Conservation (phyloP, 805 yeast genomes). For the Brettanomyces sp. region DNA sequence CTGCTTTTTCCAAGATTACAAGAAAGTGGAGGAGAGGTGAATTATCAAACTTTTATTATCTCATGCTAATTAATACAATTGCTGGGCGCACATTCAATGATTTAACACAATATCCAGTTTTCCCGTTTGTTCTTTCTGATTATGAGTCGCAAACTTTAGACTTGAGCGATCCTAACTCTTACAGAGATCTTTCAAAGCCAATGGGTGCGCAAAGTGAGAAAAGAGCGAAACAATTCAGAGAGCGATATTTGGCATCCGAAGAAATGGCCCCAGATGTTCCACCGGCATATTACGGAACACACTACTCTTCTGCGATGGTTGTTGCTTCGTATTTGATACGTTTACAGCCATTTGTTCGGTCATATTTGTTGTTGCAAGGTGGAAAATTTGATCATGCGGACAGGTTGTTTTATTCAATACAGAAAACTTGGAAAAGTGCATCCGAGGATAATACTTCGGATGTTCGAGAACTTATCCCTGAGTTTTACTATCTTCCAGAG, state of each 20-base stretch:
- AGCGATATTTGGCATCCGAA: conserved; percentile 61
- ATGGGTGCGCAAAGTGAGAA: conserved; percentile 78
- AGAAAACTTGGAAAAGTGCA: conserved; percentile 76
- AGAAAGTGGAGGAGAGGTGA: conserved; percentile 69
- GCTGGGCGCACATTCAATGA: conserved; percentile 90
- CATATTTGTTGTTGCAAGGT: conserved; percentile 72
- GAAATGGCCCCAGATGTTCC: conserved; percentile 47
- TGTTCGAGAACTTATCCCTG: conserved; percentile 82
- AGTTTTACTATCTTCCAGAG: conserved; percentile 76
- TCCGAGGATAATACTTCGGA: conserved; percentile 76
- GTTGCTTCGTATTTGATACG: conserved; percentile 75
- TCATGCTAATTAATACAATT: conserved; percentile 70
- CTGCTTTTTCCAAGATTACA: conserved; percentile 38
- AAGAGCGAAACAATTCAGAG: conserved; percentile 56
- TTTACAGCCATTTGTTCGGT: conserved; percentile 70
- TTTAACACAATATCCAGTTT: conserved; percentile 82
- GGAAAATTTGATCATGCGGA: conserved; percentile 88
- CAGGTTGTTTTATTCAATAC: conserved; percentile 62
- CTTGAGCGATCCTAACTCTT: conserved; percentile 48
- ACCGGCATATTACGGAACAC: conserved; percentile 89
- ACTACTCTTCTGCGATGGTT: conserved; percentile 90
- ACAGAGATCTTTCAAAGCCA: conserved; percentile 73
- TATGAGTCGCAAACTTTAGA: conserved; percentile 67
- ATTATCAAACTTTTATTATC: conserved; percentile 73
- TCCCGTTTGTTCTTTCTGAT: conserved; percentile 87